Conservation (phyloP, 345 rosid species). For the Pugionium cornutum region DNA sequence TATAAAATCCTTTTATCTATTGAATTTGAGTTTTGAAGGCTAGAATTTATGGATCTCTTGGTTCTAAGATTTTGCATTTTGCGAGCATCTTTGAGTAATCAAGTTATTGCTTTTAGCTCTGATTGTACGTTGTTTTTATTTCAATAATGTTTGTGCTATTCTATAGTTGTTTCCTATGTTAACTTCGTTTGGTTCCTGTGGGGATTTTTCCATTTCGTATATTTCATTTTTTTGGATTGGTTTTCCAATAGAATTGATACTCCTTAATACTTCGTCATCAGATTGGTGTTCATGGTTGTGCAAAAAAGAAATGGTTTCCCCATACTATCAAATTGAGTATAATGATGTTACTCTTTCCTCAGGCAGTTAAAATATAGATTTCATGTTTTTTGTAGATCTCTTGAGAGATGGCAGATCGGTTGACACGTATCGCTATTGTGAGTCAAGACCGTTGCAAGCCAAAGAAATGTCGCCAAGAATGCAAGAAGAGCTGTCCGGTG, state of each 20-base stretch:
- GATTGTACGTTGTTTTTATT: background rate
- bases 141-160: conserved; percentile 13
- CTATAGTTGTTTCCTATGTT: conserved; percentile 1
- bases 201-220: background rate
- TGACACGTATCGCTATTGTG: conserved; percentile 97
- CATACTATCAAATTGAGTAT: background rate
- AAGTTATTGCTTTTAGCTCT: conserved; percentile 3
- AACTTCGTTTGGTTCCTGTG: conserved; percentile 2
- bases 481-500: conserved; percentile 98
- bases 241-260: too few species aligned
- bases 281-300: too few species aligned
- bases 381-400: conserved; percentile 21
- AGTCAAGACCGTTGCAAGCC: conserved; percentile 94
- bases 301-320: background rate
- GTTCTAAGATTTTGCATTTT: background rate
- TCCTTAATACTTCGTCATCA: too few species aligned
- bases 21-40: too few species aligned
- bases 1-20: too few species aligned
- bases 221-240: background rate
- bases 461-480: conserved; percentile 95
- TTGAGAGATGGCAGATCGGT: conserved; percentile 78
- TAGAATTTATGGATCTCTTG: background rate
- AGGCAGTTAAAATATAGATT: conserved; percentile 1
- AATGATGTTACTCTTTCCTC: background rate
- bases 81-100: background rate